These are phyloP conservation scores for Davidsoniella virescens DNA, from an alignment of 2,329 filamentous ascomycete genomes.

Conservation along the genomic window DNA sequence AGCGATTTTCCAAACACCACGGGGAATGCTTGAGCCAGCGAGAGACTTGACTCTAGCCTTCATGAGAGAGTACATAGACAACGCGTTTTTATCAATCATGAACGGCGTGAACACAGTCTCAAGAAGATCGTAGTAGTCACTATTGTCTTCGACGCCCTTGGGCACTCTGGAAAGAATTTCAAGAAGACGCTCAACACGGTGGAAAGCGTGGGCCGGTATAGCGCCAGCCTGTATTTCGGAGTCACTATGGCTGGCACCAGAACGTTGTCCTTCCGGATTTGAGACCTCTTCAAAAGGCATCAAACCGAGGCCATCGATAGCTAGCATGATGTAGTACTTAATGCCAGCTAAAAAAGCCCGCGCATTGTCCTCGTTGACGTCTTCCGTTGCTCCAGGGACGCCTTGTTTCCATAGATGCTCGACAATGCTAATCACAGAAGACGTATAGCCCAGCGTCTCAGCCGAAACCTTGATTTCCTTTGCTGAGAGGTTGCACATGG, in stretches of 20 bases:
- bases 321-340: conserved; percentile 31
- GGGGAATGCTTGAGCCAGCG: not conserved
- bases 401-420: conserved; percentile 22
- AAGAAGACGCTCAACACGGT: conserved; percentile 38
- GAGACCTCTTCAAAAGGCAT: conserved; percentile 48
- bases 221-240: not conserved
- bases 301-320: conserved; percentile 36
- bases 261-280: conserved; percentile 31
- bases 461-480: conserved; percentile 83
- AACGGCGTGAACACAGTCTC: conserved; percentile 41
- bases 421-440: conserved; percentile 9
- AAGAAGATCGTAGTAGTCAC: conserved; percentile 30
- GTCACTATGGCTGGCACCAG: not conserved
- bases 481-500: conserved; percentile 8
- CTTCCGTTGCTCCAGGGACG: conserved; percentile 34
- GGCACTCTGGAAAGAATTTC: conserved; percentile 39
- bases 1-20: conserved; percentile 5
- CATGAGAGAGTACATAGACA: not conserved
- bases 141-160: conserved; percentile 30
- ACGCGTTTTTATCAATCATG: conserved; percentile 30
- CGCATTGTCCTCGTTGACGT: conserved; percentile 29
- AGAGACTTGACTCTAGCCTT: conserved; percentile 1
- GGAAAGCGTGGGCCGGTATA: too few species aligned
- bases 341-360: conserved; percentile 39
- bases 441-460: conserved; percentile 65